These are phyloP conservation scores for Wickerhamiella allomyrinae DNA, from an alignment of 805 yeast genomes.

Conservation along the genomic window DNA sequence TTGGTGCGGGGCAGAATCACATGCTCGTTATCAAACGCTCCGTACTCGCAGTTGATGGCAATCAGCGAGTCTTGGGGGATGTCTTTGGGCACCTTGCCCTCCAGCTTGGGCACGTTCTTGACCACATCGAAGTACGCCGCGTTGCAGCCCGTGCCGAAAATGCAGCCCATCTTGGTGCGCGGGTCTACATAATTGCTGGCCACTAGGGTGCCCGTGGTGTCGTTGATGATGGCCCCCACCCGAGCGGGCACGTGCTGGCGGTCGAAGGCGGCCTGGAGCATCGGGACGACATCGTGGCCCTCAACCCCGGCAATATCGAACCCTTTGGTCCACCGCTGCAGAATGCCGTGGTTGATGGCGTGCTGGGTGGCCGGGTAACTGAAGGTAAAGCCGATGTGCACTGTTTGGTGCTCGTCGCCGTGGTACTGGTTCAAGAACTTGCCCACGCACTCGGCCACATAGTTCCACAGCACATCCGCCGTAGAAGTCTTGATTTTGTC, in stretches of 20 bases:
- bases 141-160: constrained; percentile 95
- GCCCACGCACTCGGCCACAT: constrained; percentile 70
- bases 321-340: constrained; percentile 97
- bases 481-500: constrained; percentile 63
- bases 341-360: constrained; percentile 69
- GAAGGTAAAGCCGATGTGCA: constrained; percentile 90
- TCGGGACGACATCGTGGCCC: constrained; percentile 85
- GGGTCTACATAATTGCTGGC: constrained; percentile 90
- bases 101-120: constrained; percentile 63
- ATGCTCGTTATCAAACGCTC: constrained; percentile 92
- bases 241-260: constrained; percentile 56
- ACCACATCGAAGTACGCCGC: constrained; percentile 86
- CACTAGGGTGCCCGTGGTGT: constrained; percentile 92
- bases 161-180: constrained; percentile 82
- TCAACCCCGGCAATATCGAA: constrained; percentile 88
- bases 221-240: constrained; percentile 88
- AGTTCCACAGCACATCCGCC: constrained; percentile 61
- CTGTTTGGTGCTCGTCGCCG: constrained; percentile 38
- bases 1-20: constrained; percentile 72
- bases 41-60: constrained; percentile 98
- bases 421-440: constrained; percentile 58
- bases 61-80: constrained; percentile 51
- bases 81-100: constrained; percentile 53
- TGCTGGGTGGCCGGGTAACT: constrained; percentile 67
- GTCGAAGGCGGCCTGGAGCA: constrained; percentile 66